Evolutionary conservation across 305 asterid genomes (phyloP).

Genomic region (Ilex paraguariensis): DNA sequence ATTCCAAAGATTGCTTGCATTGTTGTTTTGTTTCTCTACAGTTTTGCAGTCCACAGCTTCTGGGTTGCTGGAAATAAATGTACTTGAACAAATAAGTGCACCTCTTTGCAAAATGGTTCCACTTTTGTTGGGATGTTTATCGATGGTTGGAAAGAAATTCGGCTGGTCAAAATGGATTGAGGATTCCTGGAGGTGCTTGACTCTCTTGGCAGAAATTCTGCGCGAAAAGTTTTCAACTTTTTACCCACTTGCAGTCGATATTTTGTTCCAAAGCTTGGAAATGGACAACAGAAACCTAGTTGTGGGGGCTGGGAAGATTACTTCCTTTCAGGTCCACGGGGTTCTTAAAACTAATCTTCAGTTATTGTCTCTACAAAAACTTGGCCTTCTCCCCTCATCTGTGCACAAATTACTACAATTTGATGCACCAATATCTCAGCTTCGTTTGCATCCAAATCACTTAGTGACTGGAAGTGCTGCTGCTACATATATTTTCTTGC

Average conservation of each 20-base stretch:
- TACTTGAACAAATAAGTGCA: slow-evolving; percentile 75
- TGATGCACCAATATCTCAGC: slow-evolving; percentile 71
- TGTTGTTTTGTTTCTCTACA: slow-evolving; percentile 84
- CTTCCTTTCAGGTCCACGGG: slow-evolving; percentile 92
- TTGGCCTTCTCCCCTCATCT: slow-evolving; percentile 78
- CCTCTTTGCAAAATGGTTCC: slow-evolving; percentile 94
- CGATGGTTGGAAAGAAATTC: slow-evolving; percentile 80
- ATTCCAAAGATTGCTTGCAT: slow-evolving; percentile 74
- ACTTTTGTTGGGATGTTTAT: slow-evolving; percentile 69
- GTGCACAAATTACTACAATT: slow-evolving; percentile 64
- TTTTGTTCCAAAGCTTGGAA: slow-evolving; percentile 85
- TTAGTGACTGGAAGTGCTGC: slow-evolving; percentile 92
- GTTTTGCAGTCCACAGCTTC: slow-evolving; percentile 95
- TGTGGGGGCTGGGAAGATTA: slow-evolving; percentile 33
- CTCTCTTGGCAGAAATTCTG: slow-evolving; percentile 94
- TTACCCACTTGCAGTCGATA: slow-evolving; percentile 72
- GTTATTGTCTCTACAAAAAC: slow-evolving; percentile 87
- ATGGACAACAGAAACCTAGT: slow-evolving; percentile 33
- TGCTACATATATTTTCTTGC: slow-evolving; percentile 82
- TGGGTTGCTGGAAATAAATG: slow-evolving; percentile 91
- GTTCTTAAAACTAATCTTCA: slow-evolving; percentile 95
- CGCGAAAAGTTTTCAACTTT: slow-evolving; percentile 77
- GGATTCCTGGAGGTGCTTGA: slow-evolving; percentile 98
- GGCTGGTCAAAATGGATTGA: slow-evolving; percentile 97
- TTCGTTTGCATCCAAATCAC: slow-evolving; percentile 97